phyloP scores from a whole-genome alignment of 2,329 filamentous ascomycete genomes.

The Fusarium sp. region DNA sequence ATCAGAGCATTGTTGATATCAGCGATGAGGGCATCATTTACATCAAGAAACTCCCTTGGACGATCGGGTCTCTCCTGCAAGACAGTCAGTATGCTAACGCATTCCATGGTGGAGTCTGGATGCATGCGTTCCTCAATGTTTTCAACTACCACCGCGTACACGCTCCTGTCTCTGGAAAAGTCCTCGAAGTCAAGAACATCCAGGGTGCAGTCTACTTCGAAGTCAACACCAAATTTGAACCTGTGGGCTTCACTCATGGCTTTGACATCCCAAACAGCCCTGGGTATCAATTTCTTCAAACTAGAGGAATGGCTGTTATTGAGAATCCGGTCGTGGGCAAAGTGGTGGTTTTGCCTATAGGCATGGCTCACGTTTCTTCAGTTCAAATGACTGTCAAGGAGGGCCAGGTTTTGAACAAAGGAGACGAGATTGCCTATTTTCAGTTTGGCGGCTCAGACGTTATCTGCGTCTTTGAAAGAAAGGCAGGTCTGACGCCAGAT shows the following conservation, averaged over 20 bases:
- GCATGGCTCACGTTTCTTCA: slow-evolving; percentile 58
- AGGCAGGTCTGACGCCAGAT: slow-evolving; percentile 28
- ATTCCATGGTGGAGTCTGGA: slow-evolving; percentile 55
- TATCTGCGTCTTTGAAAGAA: slow-evolving; percentile 53
- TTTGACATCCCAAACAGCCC: slow-evolving; percentile 50
- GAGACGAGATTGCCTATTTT: slow-evolving; percentile 56
- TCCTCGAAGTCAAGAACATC: slow-evolving; percentile 53
- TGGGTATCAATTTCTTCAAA: slow-evolving; percentile 56
- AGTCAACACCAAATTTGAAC: slow-evolving; percentile 41
- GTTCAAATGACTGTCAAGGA: slow-evolving; percentile 48
- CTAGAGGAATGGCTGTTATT: slow-evolving; percentile 54
- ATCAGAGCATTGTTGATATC: slow-evolving; percentile 42
- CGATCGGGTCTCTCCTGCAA: slow-evolving; percentile 50
- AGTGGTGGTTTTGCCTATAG: slow-evolving; percentile 57
- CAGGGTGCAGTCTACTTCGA: slow-evolving; percentile 53
- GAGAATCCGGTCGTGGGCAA: slow-evolving; percentile 50
- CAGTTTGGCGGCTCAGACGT: slow-evolving; percentile 58
- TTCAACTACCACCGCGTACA: slow-evolving; percentile 58
- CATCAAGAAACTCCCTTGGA: slow-evolving; percentile 54
- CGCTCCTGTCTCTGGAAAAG: slow-evolving; percentile 52
- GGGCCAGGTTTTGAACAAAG: slow-evolving; percentile 50
- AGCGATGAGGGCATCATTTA: slow-evolving; percentile 44
- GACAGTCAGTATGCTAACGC: slow-evolving; percentile 46
- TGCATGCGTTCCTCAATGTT: slow-evolving; percentile 54
- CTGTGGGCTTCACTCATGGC: slow-evolving; percentile 33